A percentile compares a stretch with the other conserved stretches of the same genome.
These are phyloP conservation scores for Nemania sp. DNA, from an alignment of 2,329 filamentous ascomycete genomes.

Conservation along the genomic window DNA sequence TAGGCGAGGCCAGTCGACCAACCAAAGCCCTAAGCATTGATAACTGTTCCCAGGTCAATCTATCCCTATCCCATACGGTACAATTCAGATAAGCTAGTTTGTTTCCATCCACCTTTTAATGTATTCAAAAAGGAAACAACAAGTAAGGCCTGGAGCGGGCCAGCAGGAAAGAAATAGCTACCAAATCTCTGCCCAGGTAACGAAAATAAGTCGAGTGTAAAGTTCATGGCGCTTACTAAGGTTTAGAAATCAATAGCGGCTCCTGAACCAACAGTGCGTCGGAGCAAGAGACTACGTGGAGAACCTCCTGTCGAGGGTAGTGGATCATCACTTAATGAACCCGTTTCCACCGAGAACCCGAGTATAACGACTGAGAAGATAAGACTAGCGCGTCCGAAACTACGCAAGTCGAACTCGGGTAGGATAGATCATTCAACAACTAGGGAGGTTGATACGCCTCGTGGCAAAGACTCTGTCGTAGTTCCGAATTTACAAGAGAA, in stretches of 20 bases:
- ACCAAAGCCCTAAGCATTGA: too few relatives aligned
- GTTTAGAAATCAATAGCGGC: slow-evolving; percentile 4
- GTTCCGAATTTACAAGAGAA: not conserved
- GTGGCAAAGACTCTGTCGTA: not conserved
- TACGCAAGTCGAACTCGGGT: slow-evolving; percentile 1
- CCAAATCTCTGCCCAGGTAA: slow-evolving; percentile 1
- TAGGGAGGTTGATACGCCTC: slow-evolving; percentile 9
- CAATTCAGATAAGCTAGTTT: not conserved
- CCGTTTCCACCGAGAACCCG: not conserved
- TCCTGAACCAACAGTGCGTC: slow-evolving; percentile 9
- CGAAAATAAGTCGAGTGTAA: not conserved
- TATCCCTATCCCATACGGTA: too few relatives aligned
- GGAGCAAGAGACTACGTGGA: slow-evolving; percentile 20
- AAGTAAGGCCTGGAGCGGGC: slow-evolving; percentile 12
- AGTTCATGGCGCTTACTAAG: slow-evolving; percentile 11
- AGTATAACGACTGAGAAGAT: not conserved
- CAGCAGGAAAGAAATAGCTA: not conserved
- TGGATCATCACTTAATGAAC: not conserved
- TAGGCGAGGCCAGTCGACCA: too few relatives aligned
- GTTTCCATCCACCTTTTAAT: slow-evolving; percentile 11
- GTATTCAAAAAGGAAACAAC: slow-evolving; percentile 9
- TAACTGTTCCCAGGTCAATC: too few relatives aligned
- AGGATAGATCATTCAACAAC: not conserved
- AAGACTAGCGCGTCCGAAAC: not conserved
- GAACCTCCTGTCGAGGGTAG: not conserved